A percentile compares a stretch with the other conserved stretches of the same genome.
These are phyloP conservation scores for Pichia norvegensis DNA, from an alignment of 1,139 yeast genomes.

Conservation along the genomic window DNA sequence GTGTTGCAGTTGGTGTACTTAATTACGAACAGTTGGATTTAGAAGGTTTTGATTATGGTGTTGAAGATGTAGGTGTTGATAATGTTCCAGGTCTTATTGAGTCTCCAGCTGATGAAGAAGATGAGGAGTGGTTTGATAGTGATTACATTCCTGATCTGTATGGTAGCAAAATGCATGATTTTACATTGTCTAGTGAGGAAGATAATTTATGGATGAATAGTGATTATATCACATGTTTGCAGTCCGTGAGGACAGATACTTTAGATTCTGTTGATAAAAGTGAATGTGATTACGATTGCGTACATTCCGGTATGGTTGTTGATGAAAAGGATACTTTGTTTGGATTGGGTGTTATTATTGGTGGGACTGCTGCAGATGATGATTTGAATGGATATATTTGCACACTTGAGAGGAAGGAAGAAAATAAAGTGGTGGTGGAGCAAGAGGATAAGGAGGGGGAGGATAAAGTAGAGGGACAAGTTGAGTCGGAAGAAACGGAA, in stretches of 20 bases:
- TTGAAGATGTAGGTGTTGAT: not conserved
- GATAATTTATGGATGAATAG: not conserved
- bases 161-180: not conserved
- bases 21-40: not conserved
- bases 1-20: not conserved
- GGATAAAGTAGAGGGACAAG: not conserved
- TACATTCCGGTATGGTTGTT: not conserved
- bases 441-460: not conserved
- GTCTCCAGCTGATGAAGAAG: not conserved
- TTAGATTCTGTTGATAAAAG: not conserved
- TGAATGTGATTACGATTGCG: too few relatives aligned
- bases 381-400: slow-evolving; percentile 5
- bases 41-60: not conserved
- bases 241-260: not conserved
- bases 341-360: slow-evolving; percentile 6
- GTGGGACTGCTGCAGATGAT: slow-evolving; percentile 1
- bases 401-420: slow-evolving; percentile 2
- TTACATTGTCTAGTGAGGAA: not conserved
- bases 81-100: not conserved
- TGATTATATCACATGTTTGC: not conserved
- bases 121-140: not conserved
- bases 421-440: not conserved
- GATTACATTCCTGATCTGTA: not conserved
- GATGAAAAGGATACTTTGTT: slow-evolving; percentile 2
- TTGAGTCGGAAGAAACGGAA: too few relatives aligned